A percentile compares a stretch with the other conserved stretches of the same genome.
Conservation (phyloP, 2,329 filamentous ascomycete genomes). For the Dactylellina sp. region DNA sequence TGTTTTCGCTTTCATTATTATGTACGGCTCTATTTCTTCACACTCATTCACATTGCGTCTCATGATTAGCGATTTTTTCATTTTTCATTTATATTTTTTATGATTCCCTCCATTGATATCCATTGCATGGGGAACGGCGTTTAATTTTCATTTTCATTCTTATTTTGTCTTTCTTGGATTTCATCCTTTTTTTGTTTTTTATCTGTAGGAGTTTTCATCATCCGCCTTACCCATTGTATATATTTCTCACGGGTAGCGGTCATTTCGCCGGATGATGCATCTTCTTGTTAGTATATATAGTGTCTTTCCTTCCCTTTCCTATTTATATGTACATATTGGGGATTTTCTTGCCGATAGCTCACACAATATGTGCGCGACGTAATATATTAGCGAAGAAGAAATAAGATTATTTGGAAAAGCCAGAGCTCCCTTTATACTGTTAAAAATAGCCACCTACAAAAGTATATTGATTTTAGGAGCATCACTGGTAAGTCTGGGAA, state of each 20-base stretch:
- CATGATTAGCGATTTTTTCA: not conserved
- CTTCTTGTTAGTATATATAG: not conserved
- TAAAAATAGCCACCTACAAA: too few relatives aligned
- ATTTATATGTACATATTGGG: slow-evolving; percentile 1
- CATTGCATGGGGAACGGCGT: slow-evolving; percentile 22
- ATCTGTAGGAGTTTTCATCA: not conserved
- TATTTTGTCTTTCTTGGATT: not conserved
- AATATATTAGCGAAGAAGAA: not conserved
- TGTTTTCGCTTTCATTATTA: too few relatives aligned
- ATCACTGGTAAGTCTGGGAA: too few relatives aligned
- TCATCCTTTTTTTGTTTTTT: not conserved
- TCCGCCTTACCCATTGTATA: slow-evolving; percentile 12
- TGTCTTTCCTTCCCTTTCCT: not conserved
- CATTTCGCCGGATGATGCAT: not conserved
- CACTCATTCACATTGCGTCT: not conserved
- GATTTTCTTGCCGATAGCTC: not conserved
- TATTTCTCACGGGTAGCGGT: slow-evolving; percentile 3
- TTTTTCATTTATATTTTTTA: not conserved
- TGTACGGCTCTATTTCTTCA: too few relatives aligned
- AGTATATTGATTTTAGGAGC: too few relatives aligned
- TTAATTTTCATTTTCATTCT: slow-evolving; percentile 6
- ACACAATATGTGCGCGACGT: not conserved
- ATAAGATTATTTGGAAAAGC: not conserved
- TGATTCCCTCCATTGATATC: slow-evolving; percentile 21
- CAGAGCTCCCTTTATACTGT: too few relatives aligned